phyloP scores from a whole-genome alignment of 2,329 filamentous ascomycete genomes.

The Nothopassalora personata region DNA sequence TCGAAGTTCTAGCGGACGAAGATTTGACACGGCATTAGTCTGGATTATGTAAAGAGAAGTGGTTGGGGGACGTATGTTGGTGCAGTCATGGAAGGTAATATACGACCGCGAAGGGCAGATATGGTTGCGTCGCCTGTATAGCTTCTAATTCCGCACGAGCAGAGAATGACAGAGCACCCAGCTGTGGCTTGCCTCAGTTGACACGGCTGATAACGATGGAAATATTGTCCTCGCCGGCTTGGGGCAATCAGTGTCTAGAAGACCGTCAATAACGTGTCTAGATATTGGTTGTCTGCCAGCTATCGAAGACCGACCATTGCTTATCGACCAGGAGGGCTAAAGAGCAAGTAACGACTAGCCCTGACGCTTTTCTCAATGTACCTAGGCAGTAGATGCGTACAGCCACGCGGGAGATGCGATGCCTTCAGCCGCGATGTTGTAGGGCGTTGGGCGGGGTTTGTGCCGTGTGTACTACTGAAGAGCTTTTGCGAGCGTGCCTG shows the following conservation, averaged over 20 bases:
- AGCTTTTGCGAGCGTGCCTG: too few species aligned
- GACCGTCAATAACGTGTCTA: background rate
- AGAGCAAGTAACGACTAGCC: background rate
- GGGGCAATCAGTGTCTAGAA: background rate
- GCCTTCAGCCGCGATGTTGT: too few species aligned
- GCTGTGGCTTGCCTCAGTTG: background rate
- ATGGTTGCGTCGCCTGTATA: conserved; percentile 23
- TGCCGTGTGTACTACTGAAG: too few species aligned
- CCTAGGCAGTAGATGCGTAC: background rate
- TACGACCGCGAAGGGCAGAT: conserved; percentile 23
- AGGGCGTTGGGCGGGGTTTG: too few species aligned
- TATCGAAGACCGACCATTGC: conserved; percentile 5
- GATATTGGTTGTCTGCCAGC: background rate
- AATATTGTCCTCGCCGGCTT: background rate
- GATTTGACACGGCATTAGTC: background rate
- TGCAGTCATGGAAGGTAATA: conserved; percentile 26
- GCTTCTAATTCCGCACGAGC: conserved; percentile 18
- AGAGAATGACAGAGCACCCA: conserved; percentile 18
- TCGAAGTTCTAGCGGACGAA: conserved; percentile 25
- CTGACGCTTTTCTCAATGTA: background rate
- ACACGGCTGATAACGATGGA: too few species aligned
- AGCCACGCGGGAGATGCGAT: too few species aligned
- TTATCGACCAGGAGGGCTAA: conserved; percentile 17
- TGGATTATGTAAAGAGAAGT: background rate
- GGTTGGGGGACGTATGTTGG: conserved; percentile 1